Percentiles rank a stretch among this genome's conserved stretches.
These are phyloP conservation scores for Prunella vulgaris DNA, from an alignment of 257 asterid genomes.

Conservation along the genomic window DNA sequence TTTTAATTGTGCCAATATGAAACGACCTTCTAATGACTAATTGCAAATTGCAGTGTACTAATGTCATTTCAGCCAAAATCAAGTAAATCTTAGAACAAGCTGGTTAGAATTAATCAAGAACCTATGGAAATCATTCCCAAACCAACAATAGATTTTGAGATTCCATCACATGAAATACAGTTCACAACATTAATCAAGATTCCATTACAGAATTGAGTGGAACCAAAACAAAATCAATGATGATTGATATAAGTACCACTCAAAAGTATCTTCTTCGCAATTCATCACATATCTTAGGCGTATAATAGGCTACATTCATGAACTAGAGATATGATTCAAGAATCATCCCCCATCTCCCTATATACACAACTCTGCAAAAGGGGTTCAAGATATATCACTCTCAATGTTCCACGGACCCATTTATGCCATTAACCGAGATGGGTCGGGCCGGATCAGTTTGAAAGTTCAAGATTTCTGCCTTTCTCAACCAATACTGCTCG, in stretches of 20 bases:
- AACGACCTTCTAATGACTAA: neutral
- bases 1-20: neutral
- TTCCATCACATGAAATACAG: neutral
- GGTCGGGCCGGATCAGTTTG: neutral
- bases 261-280: neutral
- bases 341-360: neutral
- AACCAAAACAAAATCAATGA: neutral
- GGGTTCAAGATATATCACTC: slow-evolving; percentile 3
- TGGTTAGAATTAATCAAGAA: neutral
- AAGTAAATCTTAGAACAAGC: neutral
- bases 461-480: slow-evolving; percentile 29
- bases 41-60: neutral
- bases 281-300: neutral
- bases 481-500: slow-evolving; percentile 69
- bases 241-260: neutral
- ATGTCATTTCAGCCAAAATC: too few relatives aligned
- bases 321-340: neutral
- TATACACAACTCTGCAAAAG: neutral
- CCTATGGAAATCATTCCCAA: neutral
- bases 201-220: neutral
- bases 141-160: neutral
- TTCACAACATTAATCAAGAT: neutral
- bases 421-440: neutral
- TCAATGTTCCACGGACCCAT: neutral
- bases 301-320: neutral